Evolutionary conservation across 768 basidiomycete species (phyloP).

Genomic region (Lactarius akahatsu): DNA sequence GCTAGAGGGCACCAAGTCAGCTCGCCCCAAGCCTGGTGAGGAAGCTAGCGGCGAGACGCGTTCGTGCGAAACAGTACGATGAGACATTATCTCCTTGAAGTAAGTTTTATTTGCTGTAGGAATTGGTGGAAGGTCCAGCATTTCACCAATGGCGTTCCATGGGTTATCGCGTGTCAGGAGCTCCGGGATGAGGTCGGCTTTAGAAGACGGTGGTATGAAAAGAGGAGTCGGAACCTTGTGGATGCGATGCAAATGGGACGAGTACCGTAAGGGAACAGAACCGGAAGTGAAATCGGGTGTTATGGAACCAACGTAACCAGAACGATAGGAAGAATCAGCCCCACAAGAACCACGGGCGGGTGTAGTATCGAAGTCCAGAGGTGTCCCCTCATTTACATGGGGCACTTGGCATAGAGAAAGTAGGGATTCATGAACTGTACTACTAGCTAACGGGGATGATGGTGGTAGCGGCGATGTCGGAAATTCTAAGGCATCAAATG

Average conservation of each 20-base stretch:
- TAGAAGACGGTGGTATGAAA: conserved; percentile 2
- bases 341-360: neutral
- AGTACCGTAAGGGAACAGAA: neutral
- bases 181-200: conserved; percentile 18
- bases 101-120: conserved; percentile 16
- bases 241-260: neutral
- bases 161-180: conserved; percentile 20
- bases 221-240: neutral
- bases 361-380: conserved; percentile 9
- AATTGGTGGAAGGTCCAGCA: conserved; percentile 24
- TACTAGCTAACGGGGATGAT: conserved; percentile 23
- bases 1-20: neutral
- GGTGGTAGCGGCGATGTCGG: conserved; percentile 22
- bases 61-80: neutral
- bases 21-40: neutral
- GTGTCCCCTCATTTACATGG: neutral
- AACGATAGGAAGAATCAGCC: neutral
- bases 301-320: neutral
- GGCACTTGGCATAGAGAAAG: conserved; percentile 7
- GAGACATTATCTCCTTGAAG: conserved; percentile 7
- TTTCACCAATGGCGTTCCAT: conserved; percentile 28
- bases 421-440: conserved; percentile 1
- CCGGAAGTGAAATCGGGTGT: conserved; percentile 4
- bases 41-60: neutral
- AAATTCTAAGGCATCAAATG: conserved; percentile 22